Base-by-base conservation (phyloP, 2,329 filamentous ascomycete species). In the Tricladium varicosporioides region DNA sequence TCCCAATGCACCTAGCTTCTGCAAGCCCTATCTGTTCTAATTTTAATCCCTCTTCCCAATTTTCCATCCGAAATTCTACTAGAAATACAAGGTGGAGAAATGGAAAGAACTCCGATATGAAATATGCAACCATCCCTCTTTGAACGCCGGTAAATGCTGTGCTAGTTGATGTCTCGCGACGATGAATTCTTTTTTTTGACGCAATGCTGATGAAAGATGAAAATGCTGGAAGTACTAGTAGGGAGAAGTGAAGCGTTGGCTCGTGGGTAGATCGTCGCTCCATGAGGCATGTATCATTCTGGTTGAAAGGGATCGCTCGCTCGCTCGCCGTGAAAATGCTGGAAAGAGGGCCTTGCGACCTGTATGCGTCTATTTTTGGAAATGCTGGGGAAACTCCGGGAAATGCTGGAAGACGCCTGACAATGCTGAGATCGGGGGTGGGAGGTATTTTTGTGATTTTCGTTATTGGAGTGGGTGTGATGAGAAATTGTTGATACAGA, bases 101-200 rank as follows among this genome's bases (percentile, higher is more conserved):
- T 15, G 13, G 32, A 27, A 16, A 45, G 46, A 47, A 53, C 19
- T 15, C 14, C 19, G 14, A 52, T 47, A 22, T 31, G 48, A 40
- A 19, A 31, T 57, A 46, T 62, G 60, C 60, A 51, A 40, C 56
- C 27, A 42, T 58, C 58, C 60, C 60, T 62, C 58, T 62, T 58
- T 46, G 48, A 62, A 62, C 60, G 60, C 58, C 60, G 59, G 15
- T 16, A 16, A 15, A 46, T 27, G 22, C 22, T 27, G 7, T 27
- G 22, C 22, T 27, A 27, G 22, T 7, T 27, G 7, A 27, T 27
- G 22, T 27, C 22, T 27, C 7, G 22, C 22, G 22, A 27, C 22
- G 22, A 27, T 27, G 22, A 4, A 27, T 27, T 27, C 22, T 27
- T 27, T 27, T 27, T 27, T 27, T 27, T 27, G 22, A 27, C 7